Evolutionary conservation across 352 stramenopile genomes (phyloP).

Genomic region (Globisporangium cylindrosporum): DNA sequence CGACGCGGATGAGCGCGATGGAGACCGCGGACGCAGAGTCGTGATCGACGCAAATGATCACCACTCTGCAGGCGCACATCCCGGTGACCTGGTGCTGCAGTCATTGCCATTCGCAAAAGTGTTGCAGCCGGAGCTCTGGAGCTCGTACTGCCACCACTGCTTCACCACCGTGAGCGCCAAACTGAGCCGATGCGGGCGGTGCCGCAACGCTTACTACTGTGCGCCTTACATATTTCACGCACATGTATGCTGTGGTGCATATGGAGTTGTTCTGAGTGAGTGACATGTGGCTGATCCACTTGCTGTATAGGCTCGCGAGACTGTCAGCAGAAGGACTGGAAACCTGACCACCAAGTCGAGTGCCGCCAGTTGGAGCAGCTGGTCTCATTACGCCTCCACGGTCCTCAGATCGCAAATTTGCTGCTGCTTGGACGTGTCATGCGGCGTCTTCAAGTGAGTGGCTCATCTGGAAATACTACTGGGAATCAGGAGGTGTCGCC

Average conservation of each 20-base stretch:
- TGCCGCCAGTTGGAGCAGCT: constrained; percentile 50
- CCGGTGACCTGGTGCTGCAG: constrained; percentile 35
- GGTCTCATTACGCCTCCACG: constrained; percentile 27
- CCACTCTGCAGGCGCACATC: constrained; percentile 1
- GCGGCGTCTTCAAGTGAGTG: constrained; percentile 18
- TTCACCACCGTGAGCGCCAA: constrained; percentile 27
- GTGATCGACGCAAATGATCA: constrained; percentile 13
- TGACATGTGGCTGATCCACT: neutral
- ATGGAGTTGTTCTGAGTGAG: neutral
- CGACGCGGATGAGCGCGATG: constrained; percentile 11
- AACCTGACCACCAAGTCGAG: constrained; percentile 55
- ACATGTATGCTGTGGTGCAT: neutral
- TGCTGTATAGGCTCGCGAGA: constrained; percentile 39
- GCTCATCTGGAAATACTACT: neutral
- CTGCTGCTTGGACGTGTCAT: constrained; percentile 55
- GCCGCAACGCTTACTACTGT: constrained; percentile 65
- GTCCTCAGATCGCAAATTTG: constrained; percentile 45
- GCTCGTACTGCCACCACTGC: constrained; percentile 59
- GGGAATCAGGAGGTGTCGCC: constrained; percentile 12
- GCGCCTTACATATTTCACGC: constrained; percentile 10
- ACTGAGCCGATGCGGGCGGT: constrained; percentile 60
- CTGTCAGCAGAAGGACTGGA: constrained; percentile 69
- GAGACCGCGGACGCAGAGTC: constrained; percentile 39
- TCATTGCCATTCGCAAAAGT: constrained; percentile 32
- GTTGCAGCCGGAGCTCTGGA: constrained; percentile 53